Conservation (phyloP, 345 rosid species). For the Linum trigynum region DNA sequence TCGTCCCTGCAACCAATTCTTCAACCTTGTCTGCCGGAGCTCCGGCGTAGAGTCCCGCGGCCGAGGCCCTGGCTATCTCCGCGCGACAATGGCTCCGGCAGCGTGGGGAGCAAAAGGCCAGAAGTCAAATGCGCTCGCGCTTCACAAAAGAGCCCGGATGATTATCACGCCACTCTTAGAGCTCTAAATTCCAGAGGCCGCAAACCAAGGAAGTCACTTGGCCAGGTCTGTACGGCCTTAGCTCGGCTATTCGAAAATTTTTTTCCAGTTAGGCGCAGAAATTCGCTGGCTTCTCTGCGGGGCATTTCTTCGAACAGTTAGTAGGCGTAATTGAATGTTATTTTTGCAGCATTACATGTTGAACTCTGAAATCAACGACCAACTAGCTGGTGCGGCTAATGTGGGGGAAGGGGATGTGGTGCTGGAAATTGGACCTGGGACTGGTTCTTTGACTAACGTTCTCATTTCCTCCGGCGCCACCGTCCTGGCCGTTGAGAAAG, state of each 20-base stretch:
- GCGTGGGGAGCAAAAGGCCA: slow-evolving; percentile 7
- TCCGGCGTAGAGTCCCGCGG: background rate
- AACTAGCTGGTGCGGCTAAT: slow-evolving; percentile 44
- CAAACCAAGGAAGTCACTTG: slow-evolving; percentile 78
- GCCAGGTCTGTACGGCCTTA: slow-evolving; percentile 46
- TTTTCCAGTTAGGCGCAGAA: too few species aligned
- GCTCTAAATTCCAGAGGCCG: slow-evolving; percentile 85
- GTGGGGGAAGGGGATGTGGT: slow-evolving; percentile 71
- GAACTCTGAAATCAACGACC: slow-evolving; percentile 67
- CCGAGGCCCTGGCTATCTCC: slow-evolving; percentile 11
- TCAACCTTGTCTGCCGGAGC: background rate
- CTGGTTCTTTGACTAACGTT: slow-evolving; percentile 81
- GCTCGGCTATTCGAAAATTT: background rate
- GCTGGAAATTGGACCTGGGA: slow-evolving; percentile 91
- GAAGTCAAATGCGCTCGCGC: slow-evolving; percentile 24
- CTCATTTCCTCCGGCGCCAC: slow-evolving; percentile 59
- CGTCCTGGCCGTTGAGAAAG: slow-evolving; percentile 81
- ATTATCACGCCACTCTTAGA: slow-evolving; percentile 71
- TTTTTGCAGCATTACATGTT: slow-evolving; percentile 88
- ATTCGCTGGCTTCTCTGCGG: background rate
- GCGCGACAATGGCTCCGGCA: background rate
- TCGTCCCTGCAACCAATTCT: slow-evolving; percentile 20
- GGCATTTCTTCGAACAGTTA: slow-evolving; percentile 22
- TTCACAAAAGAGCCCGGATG: slow-evolving; percentile 42
- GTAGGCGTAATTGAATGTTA: slow-evolving; percentile 2